Conservation (phyloP, 768 basidiomycete species). For the Mycena sanguinolenta region DNA sequence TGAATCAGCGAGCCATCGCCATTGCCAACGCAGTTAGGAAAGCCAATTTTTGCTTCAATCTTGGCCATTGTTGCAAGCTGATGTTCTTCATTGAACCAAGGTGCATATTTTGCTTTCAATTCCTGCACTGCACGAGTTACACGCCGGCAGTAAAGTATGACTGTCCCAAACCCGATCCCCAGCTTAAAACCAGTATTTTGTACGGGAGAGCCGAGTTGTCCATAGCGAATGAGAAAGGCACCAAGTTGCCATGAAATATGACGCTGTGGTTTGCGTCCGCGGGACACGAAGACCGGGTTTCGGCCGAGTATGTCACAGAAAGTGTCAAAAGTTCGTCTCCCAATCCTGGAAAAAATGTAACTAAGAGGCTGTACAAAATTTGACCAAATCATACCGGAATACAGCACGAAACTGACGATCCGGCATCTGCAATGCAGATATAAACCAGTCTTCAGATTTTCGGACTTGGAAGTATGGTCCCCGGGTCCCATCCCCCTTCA, state of each 20-base stretch:
- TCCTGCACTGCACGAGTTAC: slow-evolving; percentile 26
- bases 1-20: slow-evolving; percentile 17
- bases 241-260: slow-evolving; percentile 41
- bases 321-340: slow-evolving; percentile 24
- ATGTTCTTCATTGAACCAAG: slow-evolving; percentile 17
- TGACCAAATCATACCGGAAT: slow-evolving; percentile 23
- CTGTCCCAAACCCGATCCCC: slow-evolving; percentile 40
- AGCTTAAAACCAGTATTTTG: slow-evolving; percentile 33
- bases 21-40: slow-evolving; percentile 19
- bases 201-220: slow-evolving; percentile 33
- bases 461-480: slow-evolving; percentile 27
- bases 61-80: slow-evolving; percentile 20
- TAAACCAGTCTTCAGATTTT: slow-evolving; percentile 19
- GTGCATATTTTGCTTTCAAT: slow-evolving; percentile 12
- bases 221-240: slow-evolving; percentile 40
- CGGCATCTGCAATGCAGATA: slow-evolving; percentile 4
- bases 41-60: slow-evolving; percentile 20
- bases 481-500: slow-evolving; percentile 21
- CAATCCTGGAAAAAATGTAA: slow-evolving; percentile 12
- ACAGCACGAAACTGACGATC: slow-evolving; percentile 24
- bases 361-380: not conserved
- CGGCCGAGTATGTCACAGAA: slow-evolving; percentile 27
- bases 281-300: slow-evolving; percentile 38
- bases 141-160: slow-evolving; percentile 40
- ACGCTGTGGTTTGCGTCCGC: slow-evolving; percentile 35